Percentiles rank a stretch among this genome's conserved stretches.
phyloP scores from a whole-genome alignment of 140 eudicot genomes.

The Bidens hawaiensis region DNA sequence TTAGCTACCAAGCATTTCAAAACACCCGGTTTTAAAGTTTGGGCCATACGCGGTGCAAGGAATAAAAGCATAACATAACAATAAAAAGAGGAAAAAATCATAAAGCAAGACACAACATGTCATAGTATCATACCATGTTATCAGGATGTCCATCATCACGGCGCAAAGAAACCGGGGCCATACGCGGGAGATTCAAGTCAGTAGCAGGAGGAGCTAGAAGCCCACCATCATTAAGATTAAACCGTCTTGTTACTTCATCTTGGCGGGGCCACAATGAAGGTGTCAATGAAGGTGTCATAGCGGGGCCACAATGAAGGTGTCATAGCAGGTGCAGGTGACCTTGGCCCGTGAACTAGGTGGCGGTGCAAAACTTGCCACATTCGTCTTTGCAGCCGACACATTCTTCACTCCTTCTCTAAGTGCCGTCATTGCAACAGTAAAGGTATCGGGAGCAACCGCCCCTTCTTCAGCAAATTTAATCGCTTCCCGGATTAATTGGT shows the following conservation, averaged over 20 bases:
- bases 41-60: too few species aligned
- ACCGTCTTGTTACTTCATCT: constrained; percentile 59
- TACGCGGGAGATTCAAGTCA: constrained; percentile 53
- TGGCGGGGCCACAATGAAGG: constrained; percentile 87
- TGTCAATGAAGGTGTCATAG: constrained; percentile 67
- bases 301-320: constrained; percentile 81
- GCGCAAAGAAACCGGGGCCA: constrained; percentile 65
- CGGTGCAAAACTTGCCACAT: constrained; percentile 49
- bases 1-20: background rate
- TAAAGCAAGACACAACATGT: background rate
- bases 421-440: constrained; percentile 45
- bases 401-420: constrained; percentile 70
- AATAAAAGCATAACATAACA: background rate
- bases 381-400: constrained; percentile 51
- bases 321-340: too few species aligned
- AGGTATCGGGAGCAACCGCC: constrained; percentile 61
- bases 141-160: constrained; percentile 64
- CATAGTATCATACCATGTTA: constrained; percentile 50
- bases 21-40: background rate
- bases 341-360: constrained; percentile 47
- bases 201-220: constrained; percentile 34
- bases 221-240: constrained; percentile 70
- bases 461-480: constrained; percentile 77
- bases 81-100: constrained; percentile 6
- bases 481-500: constrained; percentile 61